Evolutionary conservation across 441 rosid genomes (phyloP).

Genomic region (Melastoma candidum): DNA sequence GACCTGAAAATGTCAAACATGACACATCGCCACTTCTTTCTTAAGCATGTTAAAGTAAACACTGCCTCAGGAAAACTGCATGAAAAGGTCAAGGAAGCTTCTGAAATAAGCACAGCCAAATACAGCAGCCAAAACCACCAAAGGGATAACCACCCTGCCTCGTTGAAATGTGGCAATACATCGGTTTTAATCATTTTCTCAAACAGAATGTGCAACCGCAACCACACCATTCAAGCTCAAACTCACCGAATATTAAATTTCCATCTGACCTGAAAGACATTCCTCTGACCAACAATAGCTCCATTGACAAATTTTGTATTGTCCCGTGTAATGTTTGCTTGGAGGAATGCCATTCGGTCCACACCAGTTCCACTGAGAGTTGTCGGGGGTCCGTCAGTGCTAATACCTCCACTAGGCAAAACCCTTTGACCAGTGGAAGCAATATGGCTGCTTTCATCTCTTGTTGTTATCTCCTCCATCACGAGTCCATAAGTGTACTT

Average conservation of each 20-base stretch:
- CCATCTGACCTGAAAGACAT: conserved; percentile 78
- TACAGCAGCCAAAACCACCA: no score
- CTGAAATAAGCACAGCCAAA: no score
- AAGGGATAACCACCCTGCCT: no score
- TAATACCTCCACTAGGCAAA: conserved; percentile 91
- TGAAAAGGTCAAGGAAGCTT: no score
- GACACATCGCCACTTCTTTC: conserved; percentile 2
- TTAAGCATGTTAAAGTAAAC: no score
- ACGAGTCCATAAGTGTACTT: conserved; percentile 95
- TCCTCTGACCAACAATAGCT: conserved; percentile 87
- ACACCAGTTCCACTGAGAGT: conserved; percentile 97
- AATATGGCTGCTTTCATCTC: conserved; percentile 93
- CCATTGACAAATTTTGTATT: conserved; percentile 86
- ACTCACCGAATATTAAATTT: no score
- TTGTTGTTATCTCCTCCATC: conserved; percentile 96
- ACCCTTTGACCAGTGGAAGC: conserved; percentile 81
- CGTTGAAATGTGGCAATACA: no score
- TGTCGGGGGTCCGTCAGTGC: conserved; percentile 99
- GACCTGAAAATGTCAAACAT: conserved; percentile 39
- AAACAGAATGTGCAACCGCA: no score
- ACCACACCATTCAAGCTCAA: no score
- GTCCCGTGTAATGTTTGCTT: conserved; percentile 93
- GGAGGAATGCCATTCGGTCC: conserved; percentile 81
- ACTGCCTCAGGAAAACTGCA: no score
- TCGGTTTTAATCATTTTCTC: no score